Evolutionary conservation across 2,329 filamentous ascomycete genomes (phyloP).

Genomic region (Alternaria sp.): DNA sequence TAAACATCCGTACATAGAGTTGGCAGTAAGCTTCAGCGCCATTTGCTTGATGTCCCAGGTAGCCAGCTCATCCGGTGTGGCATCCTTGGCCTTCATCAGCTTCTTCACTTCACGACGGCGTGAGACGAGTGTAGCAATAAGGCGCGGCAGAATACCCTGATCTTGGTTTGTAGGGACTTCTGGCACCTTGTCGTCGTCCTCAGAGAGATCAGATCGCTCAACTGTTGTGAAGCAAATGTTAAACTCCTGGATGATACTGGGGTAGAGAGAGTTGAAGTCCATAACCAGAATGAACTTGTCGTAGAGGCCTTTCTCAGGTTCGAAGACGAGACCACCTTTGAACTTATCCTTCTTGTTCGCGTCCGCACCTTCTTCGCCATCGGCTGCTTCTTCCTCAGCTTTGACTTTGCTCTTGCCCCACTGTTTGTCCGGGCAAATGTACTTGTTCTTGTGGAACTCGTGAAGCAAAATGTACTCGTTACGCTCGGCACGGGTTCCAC

Average conservation of each 20-base stretch:
- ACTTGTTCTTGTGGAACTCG: constrained; percentile 95
- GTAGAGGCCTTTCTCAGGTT: constrained; percentile 96
- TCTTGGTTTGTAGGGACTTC: constrained; percentile 81
- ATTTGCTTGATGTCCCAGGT: constrained; percentile 99
- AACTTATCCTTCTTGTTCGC: constrained; percentile 99
- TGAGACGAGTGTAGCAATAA: constrained; percentile 90
- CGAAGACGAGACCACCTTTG: constrained; percentile 97
- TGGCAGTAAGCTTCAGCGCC: constrained; percentile 95
- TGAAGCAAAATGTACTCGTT: constrained; percentile 99
- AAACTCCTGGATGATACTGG: constrained; percentile 98
- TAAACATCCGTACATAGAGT: constrained; percentile 99
- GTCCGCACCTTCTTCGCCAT: constrained; percentile 71
- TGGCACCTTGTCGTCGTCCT: constrained; percentile 87
- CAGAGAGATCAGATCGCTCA: constrained; percentile 73
- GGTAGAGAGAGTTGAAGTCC: constrained; percentile 99
- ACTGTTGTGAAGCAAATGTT: constrained; percentile 99
- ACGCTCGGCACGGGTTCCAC: constrained; percentile 92
- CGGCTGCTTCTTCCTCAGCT: constrained; percentile 74
- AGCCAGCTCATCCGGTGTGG: constrained; percentile 83
- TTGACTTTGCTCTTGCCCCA: constrained; percentile 78
- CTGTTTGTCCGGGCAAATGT: constrained; percentile 96
- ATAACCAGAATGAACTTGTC: constrained; percentile 99
- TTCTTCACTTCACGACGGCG: constrained; percentile 92
- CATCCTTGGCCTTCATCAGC: constrained; percentile 92
- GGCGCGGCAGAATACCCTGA: constrained; percentile 84